Conservation (phyloP, 495 filamentous ascomycete genomes). For the Penicillium bovifimosum region DNA sequence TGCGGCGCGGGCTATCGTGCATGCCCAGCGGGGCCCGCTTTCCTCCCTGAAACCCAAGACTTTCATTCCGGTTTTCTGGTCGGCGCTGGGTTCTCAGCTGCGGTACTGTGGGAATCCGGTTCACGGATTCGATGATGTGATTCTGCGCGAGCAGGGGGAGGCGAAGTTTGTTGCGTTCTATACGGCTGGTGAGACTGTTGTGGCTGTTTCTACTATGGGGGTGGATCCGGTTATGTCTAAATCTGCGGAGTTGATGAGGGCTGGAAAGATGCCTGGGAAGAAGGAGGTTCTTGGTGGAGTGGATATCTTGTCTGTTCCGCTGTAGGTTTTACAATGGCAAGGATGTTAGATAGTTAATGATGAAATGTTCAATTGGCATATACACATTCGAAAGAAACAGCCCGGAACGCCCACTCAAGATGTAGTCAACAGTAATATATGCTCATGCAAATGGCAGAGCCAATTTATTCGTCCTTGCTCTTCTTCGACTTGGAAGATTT, state of each 20-base stretch:
- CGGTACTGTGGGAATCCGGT: constrained; percentile 85
- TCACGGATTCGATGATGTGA: constrained; percentile 76
- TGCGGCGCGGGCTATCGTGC: constrained; percentile 68
- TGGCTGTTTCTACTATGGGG: constrained; percentile 87
- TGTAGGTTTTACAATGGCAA: not conserved
- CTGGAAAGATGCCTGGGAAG: constrained; percentile 77
- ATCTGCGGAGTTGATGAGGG: constrained; percentile 78
- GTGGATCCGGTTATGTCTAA: constrained; percentile 84
- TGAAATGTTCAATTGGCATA: constrained; percentile 14
- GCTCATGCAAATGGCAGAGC: constrained; percentile 1
- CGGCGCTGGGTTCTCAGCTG: constrained; percentile 79
- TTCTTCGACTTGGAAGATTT: constrained; percentile 17
- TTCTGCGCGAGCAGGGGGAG: constrained; percentile 68
- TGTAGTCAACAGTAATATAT: constrained; percentile 10
- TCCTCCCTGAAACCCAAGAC: constrained; percentile 51
- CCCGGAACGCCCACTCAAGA: constrained; percentile 28
- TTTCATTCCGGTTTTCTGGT: constrained; percentile 97
- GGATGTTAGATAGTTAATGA: constrained; percentile 4
- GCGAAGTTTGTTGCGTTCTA: constrained; percentile 88
- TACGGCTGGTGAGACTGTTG: constrained; percentile 77
- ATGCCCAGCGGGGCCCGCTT: constrained; percentile 27
- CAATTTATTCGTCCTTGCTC: constrained; percentile 20
- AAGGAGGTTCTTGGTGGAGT: constrained; percentile 65
- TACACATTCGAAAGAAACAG: constrained; percentile 21
- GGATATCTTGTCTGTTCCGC: constrained; percentile 58